Evolutionary conservation across 2,329 filamentous ascomycete genomes (phyloP).

Genomic region (Zarea fungicola): DNA sequence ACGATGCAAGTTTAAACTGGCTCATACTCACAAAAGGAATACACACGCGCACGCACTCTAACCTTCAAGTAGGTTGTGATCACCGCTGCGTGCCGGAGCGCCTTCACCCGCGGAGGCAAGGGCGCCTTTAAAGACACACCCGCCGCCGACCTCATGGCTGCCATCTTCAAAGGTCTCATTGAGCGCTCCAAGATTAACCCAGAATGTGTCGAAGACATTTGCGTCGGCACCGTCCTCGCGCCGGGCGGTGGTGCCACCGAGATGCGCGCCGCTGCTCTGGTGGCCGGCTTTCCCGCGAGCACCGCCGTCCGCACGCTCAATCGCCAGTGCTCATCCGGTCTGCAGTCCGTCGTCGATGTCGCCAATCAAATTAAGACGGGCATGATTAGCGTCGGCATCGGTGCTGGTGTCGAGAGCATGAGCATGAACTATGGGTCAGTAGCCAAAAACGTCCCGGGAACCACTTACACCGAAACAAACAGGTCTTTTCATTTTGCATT

Average conservation of each 20-base stretch:
- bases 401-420: constrained; percentile 97
- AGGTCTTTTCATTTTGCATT: too few species aligned
- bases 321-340: constrained; percentile 87
- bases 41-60: too few species aligned
- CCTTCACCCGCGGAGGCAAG: too few species aligned
- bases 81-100: too few species aligned
- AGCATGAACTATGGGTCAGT: too few species aligned
- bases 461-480: too few species aligned
- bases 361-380: constrained; percentile 86
- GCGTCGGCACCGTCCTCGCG: constrained; percentile 84
- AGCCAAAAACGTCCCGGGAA: too few species aligned
- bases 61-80: too few species aligned
- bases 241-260: constrained; percentile 95
- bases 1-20: too few species aligned
- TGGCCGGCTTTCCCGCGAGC: constrained; percentile 82
- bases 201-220: constrained; percentile 81
- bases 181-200: constrained; percentile 86
- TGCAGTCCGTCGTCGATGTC: constrained; percentile 90
- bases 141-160: constrained; percentile 78
- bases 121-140: constrained; percentile 94
- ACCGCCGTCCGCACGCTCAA: constrained; percentile 86
- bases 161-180: constrained; percentile 76
- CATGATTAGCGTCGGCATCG: constrained; percentile 94
- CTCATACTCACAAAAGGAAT: too few species aligned
- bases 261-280: constrained; percentile 86